Evolutionary conservation across 2,329 filamentous ascomycete species (phyloP).

Genomic region (Tolypocladium endophyticum): DNA sequence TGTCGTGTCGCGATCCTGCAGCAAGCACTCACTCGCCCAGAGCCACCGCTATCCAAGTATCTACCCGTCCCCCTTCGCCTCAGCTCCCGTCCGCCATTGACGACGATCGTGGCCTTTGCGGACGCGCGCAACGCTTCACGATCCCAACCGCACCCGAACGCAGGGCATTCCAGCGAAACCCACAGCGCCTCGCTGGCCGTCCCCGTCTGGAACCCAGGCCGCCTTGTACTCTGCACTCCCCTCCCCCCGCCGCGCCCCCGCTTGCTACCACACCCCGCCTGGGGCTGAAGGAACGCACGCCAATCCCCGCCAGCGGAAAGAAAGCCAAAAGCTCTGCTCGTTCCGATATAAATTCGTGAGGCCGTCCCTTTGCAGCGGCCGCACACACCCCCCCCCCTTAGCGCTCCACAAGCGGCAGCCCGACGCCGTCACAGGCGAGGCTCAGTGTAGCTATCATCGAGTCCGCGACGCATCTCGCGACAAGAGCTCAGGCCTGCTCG

Average conservation of each 20-base stretch:
- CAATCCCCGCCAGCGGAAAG: slow-evolving; percentile 11
- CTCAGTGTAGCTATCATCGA: background rate
- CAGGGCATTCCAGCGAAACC: background rate
- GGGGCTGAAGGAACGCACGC: slow-evolving; percentile 1
- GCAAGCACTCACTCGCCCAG: background rate
- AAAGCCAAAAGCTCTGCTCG: slow-evolving; percentile 13
- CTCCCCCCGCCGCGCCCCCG: background rate
- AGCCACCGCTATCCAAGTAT: background rate
- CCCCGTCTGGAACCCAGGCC: background rate
- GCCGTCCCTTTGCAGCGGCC: slow-evolving; percentile 7
- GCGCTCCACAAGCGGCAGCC: background rate
- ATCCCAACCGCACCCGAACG: background rate
- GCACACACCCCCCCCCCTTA: slow-evolving; percentile 1
- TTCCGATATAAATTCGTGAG: slow-evolving; percentile 26
- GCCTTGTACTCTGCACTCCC: background rate
- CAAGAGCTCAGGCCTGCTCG: background rate
- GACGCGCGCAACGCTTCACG: no score
- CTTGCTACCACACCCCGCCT: background rate
- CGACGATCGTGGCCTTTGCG: background rate
- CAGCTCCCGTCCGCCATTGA: background rate
- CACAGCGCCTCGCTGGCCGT: background rate
- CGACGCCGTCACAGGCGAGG: background rate
- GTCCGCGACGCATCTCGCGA: background rate
- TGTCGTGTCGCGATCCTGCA: background rate
- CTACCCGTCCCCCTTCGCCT: background rate